Evolutionary conservation across 169 alveolate genomes (phyloP).

Genomic region (Cryptosporidium muris): DNA sequence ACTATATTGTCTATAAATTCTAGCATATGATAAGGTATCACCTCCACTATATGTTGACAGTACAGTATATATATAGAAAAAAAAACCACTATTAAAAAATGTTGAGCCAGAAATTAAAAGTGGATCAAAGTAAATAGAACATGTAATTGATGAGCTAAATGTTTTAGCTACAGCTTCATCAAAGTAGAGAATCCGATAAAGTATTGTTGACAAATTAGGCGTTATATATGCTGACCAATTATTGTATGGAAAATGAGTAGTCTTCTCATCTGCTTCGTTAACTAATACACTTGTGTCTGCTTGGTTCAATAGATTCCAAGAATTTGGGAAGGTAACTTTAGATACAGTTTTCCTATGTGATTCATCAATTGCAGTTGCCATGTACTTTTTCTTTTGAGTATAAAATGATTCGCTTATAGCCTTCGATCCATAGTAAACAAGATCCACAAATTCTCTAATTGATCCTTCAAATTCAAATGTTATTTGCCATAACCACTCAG

Average conservation of each 20-base stretch:
- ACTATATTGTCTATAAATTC: background rate
- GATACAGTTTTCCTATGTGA: conserved; percentile 7
- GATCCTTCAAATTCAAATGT: conserved; percentile 25
- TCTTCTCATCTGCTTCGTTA: too few species aligned
- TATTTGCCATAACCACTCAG: conserved; percentile 15
- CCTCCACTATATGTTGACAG: too few species aligned
- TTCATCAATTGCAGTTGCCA: conserved; percentile 30
- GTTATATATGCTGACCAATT: conserved; percentile 3
- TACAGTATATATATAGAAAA: conserved; percentile 39
- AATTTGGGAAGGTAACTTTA: conserved; percentile 20
- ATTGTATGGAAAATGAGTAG: too few species aligned
- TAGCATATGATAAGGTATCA: background rate
- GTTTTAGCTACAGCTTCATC: conserved; percentile 6
- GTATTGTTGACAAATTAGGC: conserved; percentile 38
- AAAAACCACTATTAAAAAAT: conserved; percentile 64
- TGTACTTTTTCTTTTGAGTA: conserved; percentile 53
- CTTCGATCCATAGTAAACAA: conserved; percentile 25
- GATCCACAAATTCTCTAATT: conserved; percentile 16
- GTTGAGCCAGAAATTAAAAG: conserved; percentile 29
- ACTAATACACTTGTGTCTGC: background rate
- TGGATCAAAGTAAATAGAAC: conserved; percentile 44
- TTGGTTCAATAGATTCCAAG: conserved; percentile 4
- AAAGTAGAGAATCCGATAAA: conserved; percentile 23
- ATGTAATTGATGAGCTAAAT: conserved; percentile 1
- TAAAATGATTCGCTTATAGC: conserved; percentile 30